phyloP scores from a whole-genome alignment of 805 yeast species.

The Crinitomyces ghanaensis region DNA sequence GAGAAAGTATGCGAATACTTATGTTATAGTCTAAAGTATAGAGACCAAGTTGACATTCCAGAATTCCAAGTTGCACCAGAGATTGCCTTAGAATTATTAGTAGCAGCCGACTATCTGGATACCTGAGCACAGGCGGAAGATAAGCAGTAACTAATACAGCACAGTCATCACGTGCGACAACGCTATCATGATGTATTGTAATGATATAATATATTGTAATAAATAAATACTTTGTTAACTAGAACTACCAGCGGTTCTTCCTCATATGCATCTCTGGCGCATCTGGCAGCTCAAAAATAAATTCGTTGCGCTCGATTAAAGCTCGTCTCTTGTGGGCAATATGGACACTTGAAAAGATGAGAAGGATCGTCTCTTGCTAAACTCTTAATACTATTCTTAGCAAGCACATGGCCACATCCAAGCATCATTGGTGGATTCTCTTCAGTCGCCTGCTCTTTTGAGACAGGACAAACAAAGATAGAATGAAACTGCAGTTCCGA shows the following conservation, averaged over 20 bases:
- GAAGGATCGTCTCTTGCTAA: constrained; percentile 33
- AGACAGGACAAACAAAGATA: constrained; percentile 59
- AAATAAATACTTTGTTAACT: no score
- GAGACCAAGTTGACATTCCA: constrained; percentile 48
- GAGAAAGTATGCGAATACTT: constrained; percentile 79
- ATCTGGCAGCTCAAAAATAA: constrained; percentile 25
- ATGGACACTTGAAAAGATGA: constrained; percentile 55
- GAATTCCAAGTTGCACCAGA: constrained; percentile 90
- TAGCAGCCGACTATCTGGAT: constrained; percentile 86
- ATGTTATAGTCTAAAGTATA: constrained; percentile 61
- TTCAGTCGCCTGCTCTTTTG: constrained; percentile 52
- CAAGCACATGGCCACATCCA: constrained; percentile 55
- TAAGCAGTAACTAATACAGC: no score
- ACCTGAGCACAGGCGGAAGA: no score
- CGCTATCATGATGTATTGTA: no score
- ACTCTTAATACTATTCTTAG: constrained; percentile 40
- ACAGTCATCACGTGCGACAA: no score
- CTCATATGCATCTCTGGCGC: no score
- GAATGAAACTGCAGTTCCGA: constrained; percentile 45
- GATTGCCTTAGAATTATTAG: constrained; percentile 79
- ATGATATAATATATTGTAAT: no score
- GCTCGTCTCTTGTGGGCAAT: constrained; percentile 46
- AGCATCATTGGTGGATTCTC: constrained; percentile 50
- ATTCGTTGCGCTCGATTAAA: constrained; percentile 35
- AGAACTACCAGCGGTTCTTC: no score